These are phyloP conservation scores for Cynanchum wilfordii DNA, from an alignment of 257 asterid species.

Conservation along the genomic window DNA sequence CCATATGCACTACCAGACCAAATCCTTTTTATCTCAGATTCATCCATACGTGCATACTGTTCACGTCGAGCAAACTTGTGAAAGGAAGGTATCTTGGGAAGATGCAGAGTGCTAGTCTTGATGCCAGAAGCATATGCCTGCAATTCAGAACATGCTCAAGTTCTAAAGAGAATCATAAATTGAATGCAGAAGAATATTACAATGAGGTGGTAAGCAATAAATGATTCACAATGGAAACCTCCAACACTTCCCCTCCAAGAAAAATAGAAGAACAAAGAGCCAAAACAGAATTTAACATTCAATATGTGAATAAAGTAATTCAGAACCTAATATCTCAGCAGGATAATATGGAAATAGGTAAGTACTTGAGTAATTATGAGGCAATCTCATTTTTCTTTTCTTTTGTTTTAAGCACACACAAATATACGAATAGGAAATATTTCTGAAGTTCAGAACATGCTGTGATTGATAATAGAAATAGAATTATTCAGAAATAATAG, in stretches of 20 bases:
- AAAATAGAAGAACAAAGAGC: background rate
- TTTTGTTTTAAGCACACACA: background rate
- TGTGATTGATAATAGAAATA: background rate
- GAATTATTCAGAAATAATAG: background rate
- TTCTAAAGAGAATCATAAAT: background rate
- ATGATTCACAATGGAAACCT: background rate
- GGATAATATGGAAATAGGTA: background rate
- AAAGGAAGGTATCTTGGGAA: conserved; percentile 94
- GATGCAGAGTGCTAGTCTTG: conserved; percentile 47
- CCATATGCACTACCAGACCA: conserved; percentile 72
- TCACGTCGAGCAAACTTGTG: conserved; percentile 94
- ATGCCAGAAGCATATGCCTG: conserved; percentile 95
- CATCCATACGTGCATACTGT: conserved; percentile 64
- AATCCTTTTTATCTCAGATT: conserved; percentile 61
- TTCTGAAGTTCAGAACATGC: background rate
- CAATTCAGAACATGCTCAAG: conserved; percentile 21
- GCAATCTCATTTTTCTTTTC: background rate
- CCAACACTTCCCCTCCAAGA: background rate
- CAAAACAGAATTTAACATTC: background rate
- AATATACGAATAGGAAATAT: background rate
- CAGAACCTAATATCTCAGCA: background rate
- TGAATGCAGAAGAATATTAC: background rate
- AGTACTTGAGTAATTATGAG: background rate
- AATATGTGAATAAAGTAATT: background rate
- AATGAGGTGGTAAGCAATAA: background rate